These are phyloP conservation scores for Colletotrichum sp. DNA, from an alignment of 2,329 filamentous ascomycete species.

Conservation along the genomic window DNA sequence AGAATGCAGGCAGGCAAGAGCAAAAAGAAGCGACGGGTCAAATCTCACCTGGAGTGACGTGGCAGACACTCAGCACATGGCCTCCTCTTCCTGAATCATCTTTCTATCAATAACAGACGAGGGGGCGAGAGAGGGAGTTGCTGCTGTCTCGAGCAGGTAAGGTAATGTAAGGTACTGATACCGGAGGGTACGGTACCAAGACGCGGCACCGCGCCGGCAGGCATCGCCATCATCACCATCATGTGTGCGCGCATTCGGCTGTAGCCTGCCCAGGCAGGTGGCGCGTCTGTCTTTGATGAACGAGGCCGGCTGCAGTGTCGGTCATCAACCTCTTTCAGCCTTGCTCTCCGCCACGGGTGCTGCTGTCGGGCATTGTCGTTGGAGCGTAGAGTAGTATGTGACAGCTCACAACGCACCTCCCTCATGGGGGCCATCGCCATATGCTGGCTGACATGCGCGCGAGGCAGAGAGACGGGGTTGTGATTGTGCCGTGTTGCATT, in stretches of 20 bases:
- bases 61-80: constrained; percentile 7
- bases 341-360: neutral
- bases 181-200: constrained; percentile 1
- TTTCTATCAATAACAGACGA: neutral
- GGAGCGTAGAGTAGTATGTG: neutral
- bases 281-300: neutral
- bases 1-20: neutral
- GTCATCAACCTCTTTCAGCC: neutral
- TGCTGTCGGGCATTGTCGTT: neutral
- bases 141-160: neutral
- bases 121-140: neutral
- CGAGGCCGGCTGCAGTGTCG: neutral
- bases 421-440: neutral
- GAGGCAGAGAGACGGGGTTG: neutral
- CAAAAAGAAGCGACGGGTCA: constrained; percentile 15
- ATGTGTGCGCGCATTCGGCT: neutral
- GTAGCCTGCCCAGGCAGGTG: neutral
- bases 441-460: constrained; percentile 12
- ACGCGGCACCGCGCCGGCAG: neutral
- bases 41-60: constrained; percentile 19
- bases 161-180: neutral
- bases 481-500: neutral
- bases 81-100: neutral
- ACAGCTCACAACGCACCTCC: constrained; percentile 11
- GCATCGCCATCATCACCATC: neutral